phyloP scores from a whole-genome alignment of 2,329 filamentous ascomycete genomes.

The Clarireedia hainanense region DNA sequence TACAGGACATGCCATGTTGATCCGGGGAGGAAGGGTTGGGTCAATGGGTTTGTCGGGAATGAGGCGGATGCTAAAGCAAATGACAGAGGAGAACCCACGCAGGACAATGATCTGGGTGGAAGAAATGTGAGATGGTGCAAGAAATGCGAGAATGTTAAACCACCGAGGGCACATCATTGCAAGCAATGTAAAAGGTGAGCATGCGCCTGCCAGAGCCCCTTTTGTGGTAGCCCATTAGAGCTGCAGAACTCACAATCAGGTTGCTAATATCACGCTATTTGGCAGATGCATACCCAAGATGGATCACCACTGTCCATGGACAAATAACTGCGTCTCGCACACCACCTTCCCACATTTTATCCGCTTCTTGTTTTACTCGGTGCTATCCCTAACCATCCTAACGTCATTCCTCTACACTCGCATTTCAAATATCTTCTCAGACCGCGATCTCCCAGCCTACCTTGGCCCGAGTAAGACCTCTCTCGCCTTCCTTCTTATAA shows the following conservation, averaged over 20 bases:
- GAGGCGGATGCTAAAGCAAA: neutral
- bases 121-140: conserved; percentile 55
- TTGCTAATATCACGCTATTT: neutral
- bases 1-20: conserved; percentile 50
- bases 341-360: conserved; percentile 77
- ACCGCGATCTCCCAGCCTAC: conserved; percentile 63
- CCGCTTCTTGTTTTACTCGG: conserved; percentile 64
- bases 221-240: neutral
- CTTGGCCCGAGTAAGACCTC: conserved; percentile 57
- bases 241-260: no score
- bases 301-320: conserved; percentile 88
- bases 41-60: conserved; percentile 10
- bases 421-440: conserved; percentile 51
- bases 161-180: conserved; percentile 75
- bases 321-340: conserved; percentile 72
- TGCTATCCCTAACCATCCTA: conserved; percentile 54
- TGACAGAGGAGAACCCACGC: neutral
- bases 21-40: conserved; percentile 44
- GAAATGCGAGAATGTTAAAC: conserved; percentile 68
- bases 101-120: conserved; percentile 14
- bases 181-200: conserved; percentile 57
- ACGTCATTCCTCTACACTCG: conserved; percentile 53
- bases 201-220: no score
- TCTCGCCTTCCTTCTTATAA: conserved; percentile 52
- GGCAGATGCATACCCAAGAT: conserved; percentile 64